Evolutionary conservation across 768 basidiomycete genomes (phyloP), one percentile per base, ranked within the genome.

Genomic region (Auriscalpium microsporum): DNA sequence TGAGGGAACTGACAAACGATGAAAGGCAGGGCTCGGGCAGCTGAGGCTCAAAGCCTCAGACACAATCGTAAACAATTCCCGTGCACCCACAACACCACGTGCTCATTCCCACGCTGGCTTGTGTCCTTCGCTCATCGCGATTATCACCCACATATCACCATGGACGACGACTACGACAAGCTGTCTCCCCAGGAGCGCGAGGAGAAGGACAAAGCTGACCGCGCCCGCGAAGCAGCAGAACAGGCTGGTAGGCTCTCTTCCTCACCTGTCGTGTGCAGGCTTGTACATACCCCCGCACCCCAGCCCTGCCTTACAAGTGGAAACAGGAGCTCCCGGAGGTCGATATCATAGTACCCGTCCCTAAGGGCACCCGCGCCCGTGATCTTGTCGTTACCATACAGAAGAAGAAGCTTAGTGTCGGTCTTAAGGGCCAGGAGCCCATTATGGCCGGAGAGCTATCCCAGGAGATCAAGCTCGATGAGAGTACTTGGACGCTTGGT

Each of bases 401-500:
- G 68, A 95, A 90, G 77, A 87, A 84, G 72, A 86, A 80, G 63
- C 79, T 99, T 49, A 85, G 78, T 62, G 83, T 95, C 16, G 84
- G 87, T 34, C 65, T 98, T 47, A 98, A 95, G 71, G 87, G 88
- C 33, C 75, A 89, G 58, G 90, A 92, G 40, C 81, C 83, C 23
- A 90, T 97, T 65, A 66, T 99, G 64, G 78, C 79, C n/a, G 96
- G 96, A 14, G 87, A 94, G 56, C 77, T 99, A 38, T 94, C 89
- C 74, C 86, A 86, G 64, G 94, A 94, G 58, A 86, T 98, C 73
- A 94, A 94, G 65, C 75, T 96, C 48, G 96, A 96, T 60, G 96
- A 98, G 47, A 95, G 93, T 56, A 95, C 94, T 13, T 98, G 96
- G 96, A 94, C 90, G 8, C 68, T 98, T 38, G 84, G 94, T 94